Evolutionary conservation across 345 rosid genomes (phyloP), one percentile per base, ranked within the genome.

Genomic region (Acer campestre): DNA sequence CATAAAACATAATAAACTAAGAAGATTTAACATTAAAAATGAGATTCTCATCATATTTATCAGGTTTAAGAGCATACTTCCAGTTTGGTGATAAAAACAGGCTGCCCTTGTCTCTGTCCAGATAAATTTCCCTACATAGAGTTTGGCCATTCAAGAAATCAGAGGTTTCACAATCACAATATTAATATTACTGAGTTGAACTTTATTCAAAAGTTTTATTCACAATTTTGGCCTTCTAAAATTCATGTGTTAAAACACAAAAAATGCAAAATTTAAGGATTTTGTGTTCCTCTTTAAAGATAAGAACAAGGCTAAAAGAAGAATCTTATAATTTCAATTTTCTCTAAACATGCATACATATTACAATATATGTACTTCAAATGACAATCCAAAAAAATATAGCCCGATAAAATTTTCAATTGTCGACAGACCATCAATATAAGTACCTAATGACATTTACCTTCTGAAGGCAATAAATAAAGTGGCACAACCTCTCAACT

Each of bases 91-190:
- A 96, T 94, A 75, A 94, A 94, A 77, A 96, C 97, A 61, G 98
- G 99, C 81, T 96, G 99, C 74, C 98, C 94, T 85, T 96, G 98
- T 77, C 98, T 89, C 84, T 92, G 97, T 67, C 97, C 98, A 67
- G 93, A 94, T 84, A 96, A 86, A 86, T 84, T 91, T 79, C 98
- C 99, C 99, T 96, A 86, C 78, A 83, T 62, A 58, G 66, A 75
- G 65, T 82, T 81, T 69, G 16, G 72, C 0, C 55, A 73, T 53
- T 73, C 71, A 83, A 58, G 56, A 74, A 68, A 31, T 74, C 44
- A 76, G 63, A 49, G 11, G 69, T 49, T 53, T 59, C 67, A 66
- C 44, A 70, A 69, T 44, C 29, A 73, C 49, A 46, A 42, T 38
- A 79, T 67, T 20, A 42, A 22, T 63, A 53, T 68, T 77, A 71